Evolutionary conservation across 1,139 yeast genomes (phyloP), one percentile per base, ranked within the genome.

Genomic region (Taiozyma sp.): DNA sequence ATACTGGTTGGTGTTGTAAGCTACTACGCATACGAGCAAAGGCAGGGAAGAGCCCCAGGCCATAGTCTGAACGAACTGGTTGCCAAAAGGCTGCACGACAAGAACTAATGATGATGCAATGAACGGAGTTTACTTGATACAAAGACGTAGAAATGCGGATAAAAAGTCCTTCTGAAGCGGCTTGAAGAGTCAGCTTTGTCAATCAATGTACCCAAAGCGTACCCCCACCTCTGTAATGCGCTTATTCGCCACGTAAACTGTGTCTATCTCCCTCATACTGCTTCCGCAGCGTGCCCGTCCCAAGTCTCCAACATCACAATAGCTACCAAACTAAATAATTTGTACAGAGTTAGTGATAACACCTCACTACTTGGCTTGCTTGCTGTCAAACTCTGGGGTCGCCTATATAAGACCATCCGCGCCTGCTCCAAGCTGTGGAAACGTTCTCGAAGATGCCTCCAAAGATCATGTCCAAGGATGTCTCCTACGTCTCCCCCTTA

Each of bases 1-100:
- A 60, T 84, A 1, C 66, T 73, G 0, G 74, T 84, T 5, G 92
- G 92, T 0, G 72, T 75, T 0, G 68, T 77, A 7, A 81, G 89
- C 4, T 85, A 81, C 63, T 82, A 78, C 56, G 69, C 81, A 9
- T 81, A 82, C 54, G 92, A 85, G 62, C 68, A 64, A 52, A 70
- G 87, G 56, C 74, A 73, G 2, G 80, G 78, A 3, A 71, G 87
- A 55, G 73, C 74, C 40, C 76, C 73, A 48, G 89, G 87, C 4
- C 87, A 83, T 54, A 65, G 75, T 4, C 68, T 84, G 60, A 76
- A 76, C 58, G 85, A 81, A 55, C 70, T 83, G 54, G 54, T 78
- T 4, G 47, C 51, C 36, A 71, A 72, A 58, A 70, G 70, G 57
- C 65, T 57, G 7, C 24, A 38, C 4, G 14, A 6, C 24, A 38